Base-by-base conservation (phyloP, 257 asterid genomes). In the Solanum neorickii region DNA sequence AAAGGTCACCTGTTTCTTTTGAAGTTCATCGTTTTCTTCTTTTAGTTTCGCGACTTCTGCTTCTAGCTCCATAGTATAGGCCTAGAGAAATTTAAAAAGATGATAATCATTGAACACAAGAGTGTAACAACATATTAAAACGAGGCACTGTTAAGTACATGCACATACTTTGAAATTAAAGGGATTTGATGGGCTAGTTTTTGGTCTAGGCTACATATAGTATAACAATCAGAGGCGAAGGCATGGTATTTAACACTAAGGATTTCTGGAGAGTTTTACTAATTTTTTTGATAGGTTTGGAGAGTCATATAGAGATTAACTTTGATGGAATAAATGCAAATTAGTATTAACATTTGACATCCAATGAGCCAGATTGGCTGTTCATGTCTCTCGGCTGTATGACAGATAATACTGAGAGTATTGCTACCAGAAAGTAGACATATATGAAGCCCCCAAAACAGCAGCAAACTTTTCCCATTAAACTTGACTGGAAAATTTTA, bases 31-130 rank as follows among this genome's bases (percentile, higher is more conserved):
- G 73, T 95, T 95, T 90, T 96, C 99, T 91, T 95, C 99, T 91
- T 96, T 96, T 83, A 96, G 91, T 88, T 94, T 94, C 73, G 97
- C 96, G 44, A 95, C 96, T 94, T 96, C 99, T 68, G 92, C 97
- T 93, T 96, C 99, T 93, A 96, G 90, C 87, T 96, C 99, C 92
- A 85, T 88, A 1, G 95, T 96, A 87, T 94, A 95, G 23, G 99
- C 99, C 99, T 95, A 83, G 14, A 75, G 87, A 44, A n/a, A 62
- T 41, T 12, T 52, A 77, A 86, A 86, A 25, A 89, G 56, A 3
- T 44, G 0, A n/a, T 78, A 46, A 16, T 78, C 84, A 46, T 0
- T 78, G 65, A 78, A 49, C 27, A 15, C 84, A 78, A 44, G 3
- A 78, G 41, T 78, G 46, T 49, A 27, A 27, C 31, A 49, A 18